Base-by-base conservation (phyloP, 2,329 filamentous ascomycete species). In the Magnaporthiopsis incrustans region DNA sequence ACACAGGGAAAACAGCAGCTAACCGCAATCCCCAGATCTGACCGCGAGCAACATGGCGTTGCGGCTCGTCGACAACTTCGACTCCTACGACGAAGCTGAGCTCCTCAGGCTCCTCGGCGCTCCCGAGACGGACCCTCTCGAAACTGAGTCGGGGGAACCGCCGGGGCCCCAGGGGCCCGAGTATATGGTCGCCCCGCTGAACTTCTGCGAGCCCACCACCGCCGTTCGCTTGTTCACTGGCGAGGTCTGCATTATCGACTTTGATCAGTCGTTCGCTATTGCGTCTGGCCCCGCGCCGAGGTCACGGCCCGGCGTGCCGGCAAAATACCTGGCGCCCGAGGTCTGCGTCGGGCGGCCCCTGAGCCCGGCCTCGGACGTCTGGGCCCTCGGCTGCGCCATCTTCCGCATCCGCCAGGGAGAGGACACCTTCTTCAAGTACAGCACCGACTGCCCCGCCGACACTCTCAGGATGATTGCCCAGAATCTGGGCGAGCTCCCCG, bases 171-270 rank as follows among this genome's bases (percentile, higher is more conserved):
- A 67, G 27, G 68, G 60, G 22, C 68, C 68, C 32, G 59, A 59
- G 30, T 70, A 69, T 60, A 66, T 68, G 35, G 67, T 70, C 57
- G 62, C 58, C 25, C 59, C 66, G 33, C 35, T 69, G 56, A 62
- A 70, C 65, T 68, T 69, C 57, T 64, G 64, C 60, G 63, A 62
- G 7, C 60, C 66, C 22, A 30, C 59, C 11, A 38, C 35, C 22
- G 60, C 35, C 22, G 60, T 64, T n/a, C 66, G 63, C 44, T 8
- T 69, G 25, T 63, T 68, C 58, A 68, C 61, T 56, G 44, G 64
- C n/a, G 63, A 66, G 12, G 64, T 69, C 59, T 66, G 65, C 44
- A 59, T 70, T 38, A 66, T 69, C 50, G 68, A 70, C 68, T 70
- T 70, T 64, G 68, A 68, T 61, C 66, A 70, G 38, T 66, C 65